These are phyloP conservation scores for Paramecium sonneborni DNA, from an alignment of 73 alveolate genomes.

Conservation along the genomic window DNA sequence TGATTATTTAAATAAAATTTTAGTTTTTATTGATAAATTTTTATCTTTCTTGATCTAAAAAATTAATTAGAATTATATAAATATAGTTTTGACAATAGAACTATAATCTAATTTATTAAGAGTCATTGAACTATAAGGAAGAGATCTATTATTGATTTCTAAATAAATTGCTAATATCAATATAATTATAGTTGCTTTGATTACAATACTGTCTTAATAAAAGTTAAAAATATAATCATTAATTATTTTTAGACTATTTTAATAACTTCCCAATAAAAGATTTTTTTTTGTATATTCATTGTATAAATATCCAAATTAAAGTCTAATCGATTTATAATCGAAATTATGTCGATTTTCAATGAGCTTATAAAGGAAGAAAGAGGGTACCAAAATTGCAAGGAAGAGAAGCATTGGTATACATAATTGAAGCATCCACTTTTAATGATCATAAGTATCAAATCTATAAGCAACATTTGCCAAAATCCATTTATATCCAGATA, in stretches of 20 bases:
- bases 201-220: neutral
- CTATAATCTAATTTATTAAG: neutral
- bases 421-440: neutral
- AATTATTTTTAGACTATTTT: neutral
- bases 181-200: neutral
- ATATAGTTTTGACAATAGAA: too few species aligned
- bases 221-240: conserved; percentile 3
- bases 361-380: neutral
- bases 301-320: neutral
- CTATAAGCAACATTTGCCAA: neutral
- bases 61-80: too few species aligned
- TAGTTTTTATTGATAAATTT: too few species aligned
- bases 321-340: neutral
- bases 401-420: neutral
- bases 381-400: neutral
- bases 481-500: neutral
- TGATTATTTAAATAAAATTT: too few species aligned
- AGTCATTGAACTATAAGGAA: neutral
- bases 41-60: too few species aligned
- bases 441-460: neutral
- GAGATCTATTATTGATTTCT: neutral
- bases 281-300: neutral
- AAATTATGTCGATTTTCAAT: neutral
- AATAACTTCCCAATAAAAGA: conserved; percentile 49
- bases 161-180: neutral